Evolutionary conservation across 306 rosid species (phyloP).

Genomic region (Parietaria judaica): DNA sequence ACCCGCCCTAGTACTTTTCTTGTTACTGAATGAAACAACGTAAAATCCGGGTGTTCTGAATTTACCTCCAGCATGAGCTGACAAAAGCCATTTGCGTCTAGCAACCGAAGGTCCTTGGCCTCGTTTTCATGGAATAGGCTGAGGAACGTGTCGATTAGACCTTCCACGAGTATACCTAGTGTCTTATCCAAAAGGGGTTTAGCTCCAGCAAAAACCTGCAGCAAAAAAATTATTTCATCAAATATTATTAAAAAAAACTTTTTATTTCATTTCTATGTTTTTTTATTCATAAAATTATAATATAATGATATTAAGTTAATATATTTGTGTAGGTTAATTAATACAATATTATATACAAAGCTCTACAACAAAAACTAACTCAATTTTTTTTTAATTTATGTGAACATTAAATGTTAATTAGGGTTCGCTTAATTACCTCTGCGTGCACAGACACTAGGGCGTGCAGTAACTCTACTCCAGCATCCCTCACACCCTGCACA

Average conservation of each 20-base stretch:
- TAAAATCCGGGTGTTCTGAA: neutral
- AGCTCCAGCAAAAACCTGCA: constrained; percentile 88
- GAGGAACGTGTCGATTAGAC: constrained; percentile 90
- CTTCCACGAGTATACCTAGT: constrained; percentile 96
- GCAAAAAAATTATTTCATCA: constrained; percentile 12
- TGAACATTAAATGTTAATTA: neutral
- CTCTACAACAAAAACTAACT: too few species aligned
- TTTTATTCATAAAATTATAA: too few species aligned
- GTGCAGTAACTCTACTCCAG: constrained; percentile 91
- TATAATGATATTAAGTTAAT: too few species aligned
- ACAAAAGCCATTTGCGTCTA: constrained; percentile 87
- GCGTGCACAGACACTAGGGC: constrained; percentile 95
- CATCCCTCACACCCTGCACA: constrained; percentile 92
- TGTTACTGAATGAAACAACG: too few species aligned
- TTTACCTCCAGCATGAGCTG: constrained; percentile 98
- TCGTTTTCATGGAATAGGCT: constrained; percentile 81
- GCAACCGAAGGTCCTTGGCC: constrained; percentile 53
- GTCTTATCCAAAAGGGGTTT: constrained; percentile 93
- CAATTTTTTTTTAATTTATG: too few species aligned
- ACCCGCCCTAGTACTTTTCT: too few species aligned
- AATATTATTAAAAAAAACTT: neutral
- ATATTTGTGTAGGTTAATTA: too few species aligned
- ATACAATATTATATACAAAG: too few species aligned
- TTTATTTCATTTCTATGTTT: too few species aligned
- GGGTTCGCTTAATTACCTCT: constrained; percentile 56